Conservation (phyloP, 2,329 filamentous ascomycete genomes). For the Aureobasidium melanogenum region DNA sequence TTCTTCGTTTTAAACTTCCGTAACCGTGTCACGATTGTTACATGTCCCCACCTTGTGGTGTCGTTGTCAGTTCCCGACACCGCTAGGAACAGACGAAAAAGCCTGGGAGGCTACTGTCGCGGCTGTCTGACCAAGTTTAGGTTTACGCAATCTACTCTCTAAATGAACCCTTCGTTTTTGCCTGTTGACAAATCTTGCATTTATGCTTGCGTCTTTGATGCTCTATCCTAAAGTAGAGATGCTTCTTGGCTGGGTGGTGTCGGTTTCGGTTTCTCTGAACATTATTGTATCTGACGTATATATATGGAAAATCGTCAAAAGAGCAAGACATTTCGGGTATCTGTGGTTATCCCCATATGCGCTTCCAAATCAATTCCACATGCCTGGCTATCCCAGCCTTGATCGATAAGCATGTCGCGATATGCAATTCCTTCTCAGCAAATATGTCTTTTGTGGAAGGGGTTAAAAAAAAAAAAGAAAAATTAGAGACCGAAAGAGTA, state of each 20-base stretch:
- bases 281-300: slow-evolving; percentile 3
- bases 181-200: not conserved
- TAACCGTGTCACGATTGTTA: slow-evolving; percentile 5
- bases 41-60: not conserved
- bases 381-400: not conserved
- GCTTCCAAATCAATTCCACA: slow-evolving; percentile 1
- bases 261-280: not conserved
- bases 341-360: slow-evolving; percentile 2
- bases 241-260: too few relatives aligned
- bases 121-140: not conserved
- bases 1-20: slow-evolving; percentile 11
- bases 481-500: too few relatives aligned
- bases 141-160: slow-evolving; percentile 1
- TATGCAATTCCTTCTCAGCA: not conserved
- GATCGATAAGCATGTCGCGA: not conserved
- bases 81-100: not conserved
- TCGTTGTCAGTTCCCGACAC: not conserved
- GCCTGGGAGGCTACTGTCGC: slow-evolving; percentile 10
- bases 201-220: not conserved
- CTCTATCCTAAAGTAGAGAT: not conserved
- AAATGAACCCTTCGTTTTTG: not conserved
- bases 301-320: not conserved
- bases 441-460: not conserved
- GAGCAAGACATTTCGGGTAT: slow-evolving; percentile 5
- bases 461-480: slow-evolving; percentile 3